Base-by-base conservation (phyloP, 2,329 filamentous ascomycete genomes). In the Aspergillus persii region DNA sequence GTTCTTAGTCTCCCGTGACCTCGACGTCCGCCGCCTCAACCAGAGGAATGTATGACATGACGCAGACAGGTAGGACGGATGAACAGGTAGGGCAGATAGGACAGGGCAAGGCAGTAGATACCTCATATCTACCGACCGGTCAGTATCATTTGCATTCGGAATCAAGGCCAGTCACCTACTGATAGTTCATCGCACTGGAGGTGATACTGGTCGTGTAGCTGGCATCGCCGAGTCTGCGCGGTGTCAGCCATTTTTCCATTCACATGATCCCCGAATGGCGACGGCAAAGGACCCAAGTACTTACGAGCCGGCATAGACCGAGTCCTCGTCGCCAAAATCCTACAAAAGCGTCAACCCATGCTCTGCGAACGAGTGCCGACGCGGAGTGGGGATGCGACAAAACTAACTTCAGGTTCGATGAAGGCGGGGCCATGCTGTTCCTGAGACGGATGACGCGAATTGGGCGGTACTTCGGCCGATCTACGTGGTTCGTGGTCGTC, bases 191-290 rank as follows among this genome's bases (percentile, higher is more conserved):
- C 5, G 67, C 68, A 53, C 64, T 71, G 1, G 71, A 73, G 0
- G 71, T 71, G 59, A 73, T 63, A 48, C 70, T 72, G 9, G 64
- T 67, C 23, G 71, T 72, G 61, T 69, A 71, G 61, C 65, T 71
- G 47, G 63, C 67, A 11, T 70, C 64, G 57, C 64, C 65, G 31
- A 68, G 60, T 8, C 67, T 70, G 47, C 39, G 29, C 53, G 15
- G 33, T 26, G 50, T 69, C 46, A 64, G 54, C 44, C 3, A 11
- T 7, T 11, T 36, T 8, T 36, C 23, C 11, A 27, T 23, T 3
- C 11, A 46, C 15, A 41, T 12, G 36, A 41, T 15, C 5, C 5
- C 33, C 9, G 7, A 36, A 15, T 23, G 18, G 18, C 18, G 33
- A 15, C 3, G 15, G 23, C 27, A 2, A 5, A 12, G 4, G 26